Conservation (phyloP, 441 rosid genomes). For the Pelargonium exstipulatum region DNA sequence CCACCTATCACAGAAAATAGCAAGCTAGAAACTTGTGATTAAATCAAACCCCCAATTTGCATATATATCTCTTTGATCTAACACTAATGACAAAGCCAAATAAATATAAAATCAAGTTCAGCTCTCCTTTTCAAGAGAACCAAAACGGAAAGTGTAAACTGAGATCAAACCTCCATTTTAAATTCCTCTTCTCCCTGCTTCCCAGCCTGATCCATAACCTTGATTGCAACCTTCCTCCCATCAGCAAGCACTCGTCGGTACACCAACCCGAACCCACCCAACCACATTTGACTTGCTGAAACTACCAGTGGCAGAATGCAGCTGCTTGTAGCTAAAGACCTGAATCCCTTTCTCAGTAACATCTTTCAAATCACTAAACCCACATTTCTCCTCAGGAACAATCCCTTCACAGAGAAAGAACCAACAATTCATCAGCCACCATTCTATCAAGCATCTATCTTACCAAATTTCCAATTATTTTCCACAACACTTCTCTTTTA, state of each 20-base stretch:
- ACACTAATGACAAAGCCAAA: neutral
- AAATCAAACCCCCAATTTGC: conserved; percentile 6
- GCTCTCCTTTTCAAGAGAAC: neutral
- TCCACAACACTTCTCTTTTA: neutral
- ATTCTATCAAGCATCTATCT: neutral
- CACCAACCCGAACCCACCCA: conserved; percentile 81
- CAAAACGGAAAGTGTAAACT: neutral
- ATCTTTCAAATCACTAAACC: conserved; percentile 28
- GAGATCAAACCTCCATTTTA: conserved; percentile 61
- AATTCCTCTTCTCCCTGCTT: conserved; percentile 91
- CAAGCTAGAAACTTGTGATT: neutral
- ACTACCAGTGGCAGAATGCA: conserved; percentile 77
- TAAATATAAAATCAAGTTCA: neutral
- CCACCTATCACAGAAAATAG: conserved; percentile 43
- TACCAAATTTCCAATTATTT: neutral
- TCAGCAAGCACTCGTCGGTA: conserved; percentile 73
- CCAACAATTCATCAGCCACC: neutral
- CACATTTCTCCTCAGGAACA: conserved; percentile 45
- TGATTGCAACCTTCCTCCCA: conserved; percentile 84
- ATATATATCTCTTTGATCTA: conserved; percentile 2
- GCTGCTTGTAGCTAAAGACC: conserved; percentile 73
- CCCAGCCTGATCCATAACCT: conserved; percentile 85
- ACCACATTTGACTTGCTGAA: conserved; percentile 87
- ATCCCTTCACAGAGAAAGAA: conserved; percentile 29
- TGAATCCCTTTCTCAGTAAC: conserved; percentile 50